These are phyloP conservation scores for Colletotrichum tropicale DNA, from an alignment of 2,329 filamentous ascomycete species.

Conservation along the genomic window DNA sequence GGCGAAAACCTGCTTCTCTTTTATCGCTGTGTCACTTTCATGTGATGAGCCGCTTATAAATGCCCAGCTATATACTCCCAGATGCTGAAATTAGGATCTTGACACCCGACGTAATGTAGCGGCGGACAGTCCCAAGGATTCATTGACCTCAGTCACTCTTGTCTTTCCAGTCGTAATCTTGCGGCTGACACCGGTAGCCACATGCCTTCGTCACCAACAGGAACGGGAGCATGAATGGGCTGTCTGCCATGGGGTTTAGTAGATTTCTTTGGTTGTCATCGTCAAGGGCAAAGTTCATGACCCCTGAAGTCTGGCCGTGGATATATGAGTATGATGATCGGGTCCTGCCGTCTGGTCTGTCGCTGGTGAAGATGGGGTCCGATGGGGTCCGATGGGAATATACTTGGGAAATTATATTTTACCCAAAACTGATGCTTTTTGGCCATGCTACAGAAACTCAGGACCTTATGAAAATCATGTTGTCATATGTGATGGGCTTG, in stretches of 20 bases:
- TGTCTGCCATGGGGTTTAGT: too few species aligned
- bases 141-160: not conserved
- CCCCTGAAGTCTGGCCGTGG: not conserved
- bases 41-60: not conserved
- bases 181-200: not conserved
- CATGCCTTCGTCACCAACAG: not conserved
- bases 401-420: not conserved
- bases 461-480: not conserved
- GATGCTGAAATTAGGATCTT: not conserved
- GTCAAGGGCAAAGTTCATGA: not conserved
- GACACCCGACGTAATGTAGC: not conserved
- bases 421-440: not conserved
- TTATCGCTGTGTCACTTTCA: not conserved
- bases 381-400: accelerated
- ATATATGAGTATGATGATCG: not conserved
- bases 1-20: not conserved
- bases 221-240: too few species aligned
- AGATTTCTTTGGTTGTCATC: not conserved
- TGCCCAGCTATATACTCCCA: not conserved
- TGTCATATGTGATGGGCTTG: not conserved
- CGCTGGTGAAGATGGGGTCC: not conserved
- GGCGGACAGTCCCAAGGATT: not conserved
- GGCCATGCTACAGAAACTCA: not conserved
- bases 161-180: not conserved
- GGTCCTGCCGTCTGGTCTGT: not conserved